A percentile compares a stretch with the other conserved stretches of the same genome.
Evolutionary conservation across 345 rosid genomes (phyloP).

Genomic region (Eucalyptus fibrosa): DNA sequence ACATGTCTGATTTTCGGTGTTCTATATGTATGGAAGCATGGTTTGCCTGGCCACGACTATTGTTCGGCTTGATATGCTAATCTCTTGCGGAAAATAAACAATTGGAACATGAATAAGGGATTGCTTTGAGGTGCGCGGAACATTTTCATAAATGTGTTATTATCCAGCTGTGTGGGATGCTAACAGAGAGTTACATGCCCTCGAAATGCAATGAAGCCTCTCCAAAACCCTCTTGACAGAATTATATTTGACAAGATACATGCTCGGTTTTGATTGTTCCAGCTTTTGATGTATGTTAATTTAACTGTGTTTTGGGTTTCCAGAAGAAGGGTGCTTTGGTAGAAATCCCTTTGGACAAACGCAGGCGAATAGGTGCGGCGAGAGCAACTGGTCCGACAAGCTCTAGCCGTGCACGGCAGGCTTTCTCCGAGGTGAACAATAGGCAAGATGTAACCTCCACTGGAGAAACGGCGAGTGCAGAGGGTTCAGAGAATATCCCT

Average conservation of each 20-base stretch:
- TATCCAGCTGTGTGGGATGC: neutral
- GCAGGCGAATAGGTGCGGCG: constrained; percentile 36
- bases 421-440: constrained; percentile 28
- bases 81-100: neutral
- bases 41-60: neutral
- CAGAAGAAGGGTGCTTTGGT: constrained; percentile 45
- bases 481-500: constrained; percentile 21
- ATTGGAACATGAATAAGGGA: neutral
- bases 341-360: constrained; percentile 54
- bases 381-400: constrained; percentile 15
- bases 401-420: constrained; percentile 36
- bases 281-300: neutral
- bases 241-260: neutral
- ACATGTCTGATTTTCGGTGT: neutral
- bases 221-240: neutral
- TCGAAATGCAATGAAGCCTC: neutral
- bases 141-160: neutral
- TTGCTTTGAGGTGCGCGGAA: neutral
- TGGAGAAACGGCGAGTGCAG: constrained; percentile 24
- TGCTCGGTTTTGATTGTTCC: neutral
- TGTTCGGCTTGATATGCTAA: neutral
- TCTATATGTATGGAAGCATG: neutral
- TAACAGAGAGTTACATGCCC: neutral
- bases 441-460: constrained; percentile 30
- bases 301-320: neutral